Evolutionary conservation across 1,284 basidiomycete genomes (phyloP).

Genomic region (Melampsora americana): DNA sequence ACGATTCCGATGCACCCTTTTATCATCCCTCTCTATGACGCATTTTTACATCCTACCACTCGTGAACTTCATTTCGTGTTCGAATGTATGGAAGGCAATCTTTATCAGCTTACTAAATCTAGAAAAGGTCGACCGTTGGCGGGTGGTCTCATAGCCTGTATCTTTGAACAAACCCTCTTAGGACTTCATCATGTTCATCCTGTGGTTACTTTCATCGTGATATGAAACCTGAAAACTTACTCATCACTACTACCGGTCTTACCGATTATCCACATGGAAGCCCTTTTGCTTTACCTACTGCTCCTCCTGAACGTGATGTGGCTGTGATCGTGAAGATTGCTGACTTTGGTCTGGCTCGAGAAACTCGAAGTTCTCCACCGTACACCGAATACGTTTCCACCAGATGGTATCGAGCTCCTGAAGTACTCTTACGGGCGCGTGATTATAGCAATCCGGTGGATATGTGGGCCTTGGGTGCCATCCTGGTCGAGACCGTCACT

Average conservation of each 20-base stretch:
- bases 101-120: slow-evolving; percentile 98
- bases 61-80: slow-evolving; percentile 99
- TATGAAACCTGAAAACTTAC: slow-evolving; percentile 99
- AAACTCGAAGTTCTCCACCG: slow-evolving; percentile 80
- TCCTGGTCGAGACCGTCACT: slow-evolving; percentile 93
- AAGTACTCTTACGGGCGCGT: slow-evolving; percentile 83
- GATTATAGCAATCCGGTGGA: slow-evolving; percentile 96
- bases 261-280: slow-evolving; percentile 71
- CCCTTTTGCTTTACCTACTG: slow-evolving; percentile 48
- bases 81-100: slow-evolving; percentile 99
- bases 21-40: slow-evolving; percentile 98
- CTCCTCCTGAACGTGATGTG: slow-evolving; percentile 76
- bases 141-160: slow-evolving; percentile 87
- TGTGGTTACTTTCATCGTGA: slow-evolving; percentile 97
- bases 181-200: slow-evolving; percentile 90
- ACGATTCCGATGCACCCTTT: slow-evolving; percentile 91
- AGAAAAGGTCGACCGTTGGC: slow-evolving; percentile 90
- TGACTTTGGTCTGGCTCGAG: slow-evolving; percentile 94
- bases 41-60: slow-evolving; percentile 86
- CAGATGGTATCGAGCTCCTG: slow-evolving; percentile 97
- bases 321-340: slow-evolving; percentile 96
- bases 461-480: slow-evolving; percentile 98
- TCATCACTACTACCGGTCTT: slow-evolving; percentile 97
- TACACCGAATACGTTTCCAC: slow-evolving; percentile 99
- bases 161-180: slow-evolving; percentile 85